Evolutionary conservation across 306 rosid species (phyloP), one percentile per base, ranked within the genome.

Genomic region (Begonia fuchsioides): DNA sequence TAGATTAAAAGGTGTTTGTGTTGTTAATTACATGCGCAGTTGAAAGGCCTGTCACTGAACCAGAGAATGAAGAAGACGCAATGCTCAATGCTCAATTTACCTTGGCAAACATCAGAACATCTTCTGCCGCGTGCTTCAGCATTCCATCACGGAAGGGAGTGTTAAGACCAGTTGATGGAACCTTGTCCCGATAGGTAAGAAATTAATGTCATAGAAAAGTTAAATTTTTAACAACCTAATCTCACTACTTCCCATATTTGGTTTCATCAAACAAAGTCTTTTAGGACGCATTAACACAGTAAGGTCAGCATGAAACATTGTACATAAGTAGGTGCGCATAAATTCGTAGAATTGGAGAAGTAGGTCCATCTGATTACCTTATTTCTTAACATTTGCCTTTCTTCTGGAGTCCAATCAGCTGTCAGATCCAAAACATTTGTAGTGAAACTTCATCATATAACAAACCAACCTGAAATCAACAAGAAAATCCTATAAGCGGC

Each of bases 61-160:
- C 35, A 26, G 35, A 26, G 35, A 26, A 8, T 6, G 35, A 26
- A 26, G 35, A 26, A 26, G 14, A 41, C 10, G 12, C 45, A 11
- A 41, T 41, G 45, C 45, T n/a, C 45, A 11, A 41, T 41, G 45
- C 45, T n/a, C 45, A n/a, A 32, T 68, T 58, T 56, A 79, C 98
- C 87, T 74, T 90, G 47, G 96, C 92, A 72, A 76, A 68, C 70
- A 72, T 64, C 9, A 88, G 73, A 60, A 88, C 78, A 63, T 83
- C 93, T 81, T 81, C 82, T 51, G 95, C 97, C 57, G 84, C 80
- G 63, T 83, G 95, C 70, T 68, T 81, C 71, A 90, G 79, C 72
- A 76, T 69, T 61, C 98, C 86, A 39, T 86, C 96, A 57, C 98
- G 80, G 58, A 92, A 92, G 49, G 96, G 98, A 41, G 94, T 92